A percentile compares a stretch with the other conserved stretches of the same genome.
These are phyloP conservation scores for Acer yangbiense DNA, from an alignment of 345 rosid genomes.

Conservation along the genomic window DNA sequence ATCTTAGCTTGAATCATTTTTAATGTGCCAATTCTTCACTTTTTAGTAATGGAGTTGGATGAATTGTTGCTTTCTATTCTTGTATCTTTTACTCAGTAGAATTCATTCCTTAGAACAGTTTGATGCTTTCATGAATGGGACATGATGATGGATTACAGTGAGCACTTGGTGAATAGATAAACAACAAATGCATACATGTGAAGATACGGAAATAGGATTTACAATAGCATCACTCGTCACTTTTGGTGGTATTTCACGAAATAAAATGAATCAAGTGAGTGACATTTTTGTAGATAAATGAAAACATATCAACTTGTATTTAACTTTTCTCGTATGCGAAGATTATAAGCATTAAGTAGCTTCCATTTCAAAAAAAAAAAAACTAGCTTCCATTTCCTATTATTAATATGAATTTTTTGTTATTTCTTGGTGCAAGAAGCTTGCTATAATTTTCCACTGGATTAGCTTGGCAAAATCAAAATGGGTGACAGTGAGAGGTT, in stretches of 20 bases:
- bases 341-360: too few species aligned
- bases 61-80: constrained; percentile 28
- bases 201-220: background rate
- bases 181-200: background rate
- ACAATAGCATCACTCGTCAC: background rate
- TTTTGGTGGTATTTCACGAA: background rate
- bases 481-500: background rate
- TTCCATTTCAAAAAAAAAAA: too few species aligned
- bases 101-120: background rate
- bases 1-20: constrained; percentile 24
- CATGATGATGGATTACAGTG: background rate
- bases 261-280: background rate
- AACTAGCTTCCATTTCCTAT: too few species aligned
- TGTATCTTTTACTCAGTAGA: constrained; percentile 8
- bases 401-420: too few species aligned
- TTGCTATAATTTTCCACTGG: background rate
- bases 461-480: background rate
- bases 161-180: background rate
- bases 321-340: too few species aligned
- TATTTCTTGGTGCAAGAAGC: background rate
- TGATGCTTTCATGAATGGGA: constrained; percentile 1
- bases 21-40: constrained; percentile 34
- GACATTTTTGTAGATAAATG: background rate
- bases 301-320: background rate
- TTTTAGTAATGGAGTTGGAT: constrained; percentile 19